Percentiles rank a stretch among this genome's conserved stretches.
Evolutionary conservation across 192 early-diverging fungal genomes (phyloP).

Genomic region (Coemansia sp.): DNA sequence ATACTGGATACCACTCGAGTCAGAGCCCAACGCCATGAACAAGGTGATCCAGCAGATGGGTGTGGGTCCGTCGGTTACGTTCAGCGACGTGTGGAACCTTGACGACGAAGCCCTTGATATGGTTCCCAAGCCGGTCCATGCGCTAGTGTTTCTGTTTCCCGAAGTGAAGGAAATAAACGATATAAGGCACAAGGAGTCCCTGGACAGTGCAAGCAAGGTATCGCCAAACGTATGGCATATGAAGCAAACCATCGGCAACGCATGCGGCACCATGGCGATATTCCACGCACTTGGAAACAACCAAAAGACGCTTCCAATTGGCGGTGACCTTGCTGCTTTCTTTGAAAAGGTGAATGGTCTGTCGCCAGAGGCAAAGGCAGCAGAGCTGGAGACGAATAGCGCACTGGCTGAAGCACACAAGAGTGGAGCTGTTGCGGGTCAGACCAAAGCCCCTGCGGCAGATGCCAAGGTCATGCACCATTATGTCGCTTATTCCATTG

Average conservation of each 20-base stretch:
- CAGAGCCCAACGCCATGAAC: slow-evolving; percentile 76
- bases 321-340: slow-evolving; percentile 60
- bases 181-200: slow-evolving; percentile 55
- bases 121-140: slow-evolving; percentile 79
- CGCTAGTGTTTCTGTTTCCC: slow-evolving; percentile 89
- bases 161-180: slow-evolving; percentile 64
- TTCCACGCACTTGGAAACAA: slow-evolving; percentile 86
- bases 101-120: slow-evolving; percentile 81
- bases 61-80: slow-evolving; percentile 61
- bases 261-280: slow-evolving; percentile 94
- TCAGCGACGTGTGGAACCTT: slow-evolving; percentile 81
- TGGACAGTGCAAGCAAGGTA: slow-evolving; percentile 25
- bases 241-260: slow-evolving; percentile 85
- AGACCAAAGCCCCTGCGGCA: slow-evolving; percentile 68
- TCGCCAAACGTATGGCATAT: slow-evolving; percentile 69
- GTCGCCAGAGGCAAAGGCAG: slow-evolving; percentile 73
- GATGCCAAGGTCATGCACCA: slow-evolving; percentile 81
- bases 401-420: slow-evolving; percentile 61
- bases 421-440: slow-evolving; percentile 59
- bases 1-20: slow-evolving; percentile 86
- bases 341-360: slow-evolving; percentile 61
- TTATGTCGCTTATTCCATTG: slow-evolving; percentile 81
- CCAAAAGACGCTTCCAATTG: slow-evolving; percentile 53
- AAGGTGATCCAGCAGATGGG: slow-evolving; percentile 72
- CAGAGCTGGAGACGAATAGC: slow-evolving; percentile 64